Base-by-base conservation (phyloP, 2,329 filamentous ascomycete species). In the Aspergillus uvarum region DNA sequence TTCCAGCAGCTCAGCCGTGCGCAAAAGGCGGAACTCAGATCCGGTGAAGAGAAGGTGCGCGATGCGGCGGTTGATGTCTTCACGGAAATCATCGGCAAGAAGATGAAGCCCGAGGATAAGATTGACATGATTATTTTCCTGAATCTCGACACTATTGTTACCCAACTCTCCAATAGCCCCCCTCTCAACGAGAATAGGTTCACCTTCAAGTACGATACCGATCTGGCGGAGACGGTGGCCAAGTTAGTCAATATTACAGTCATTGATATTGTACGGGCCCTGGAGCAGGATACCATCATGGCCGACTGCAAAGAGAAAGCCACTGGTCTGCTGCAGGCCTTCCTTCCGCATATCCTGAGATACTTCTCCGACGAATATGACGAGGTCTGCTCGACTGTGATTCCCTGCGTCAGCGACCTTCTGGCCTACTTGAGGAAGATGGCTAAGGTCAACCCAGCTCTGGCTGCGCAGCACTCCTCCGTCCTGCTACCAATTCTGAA, bases 311-410 rank as follows among this genome's bases (percentile, higher is more conserved):
- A 86, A 67, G 83, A 85, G 50, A 89, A 88, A 68, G 94, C 95
- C 54, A 92, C 95, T 68, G 87, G 89, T 67, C 85, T 96, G 61
- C 82, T 98, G 56, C 89, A 90, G 71, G 85, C 86, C 47, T 98
- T 98, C 74, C 81, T 96, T 29, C 92, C 93, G 0, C 89, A 93
- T 67, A 83, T 98, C 12, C 82, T 99, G 54, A 90, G 94, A 44
- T 97, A 97, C 81, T 97, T 99, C 78, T 90, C 92, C 24, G 95
- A 99, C 76, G 93, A 99, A 73, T 99, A 96, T 75, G 95, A 99
- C 76, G 95, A 99, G 79, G 89, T 99, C 67, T 98, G 95, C 81
- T 96, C 93, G 38, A 95, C 92, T 12, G 92, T 98, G 60, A 96
- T 99, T 63, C 91, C 93, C 22, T 94, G 91, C 42, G 86, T 98